phyloP scores from a whole-genome alignment of 192 early-diverging fungal species.

The Mortierella alpina region DNA sequence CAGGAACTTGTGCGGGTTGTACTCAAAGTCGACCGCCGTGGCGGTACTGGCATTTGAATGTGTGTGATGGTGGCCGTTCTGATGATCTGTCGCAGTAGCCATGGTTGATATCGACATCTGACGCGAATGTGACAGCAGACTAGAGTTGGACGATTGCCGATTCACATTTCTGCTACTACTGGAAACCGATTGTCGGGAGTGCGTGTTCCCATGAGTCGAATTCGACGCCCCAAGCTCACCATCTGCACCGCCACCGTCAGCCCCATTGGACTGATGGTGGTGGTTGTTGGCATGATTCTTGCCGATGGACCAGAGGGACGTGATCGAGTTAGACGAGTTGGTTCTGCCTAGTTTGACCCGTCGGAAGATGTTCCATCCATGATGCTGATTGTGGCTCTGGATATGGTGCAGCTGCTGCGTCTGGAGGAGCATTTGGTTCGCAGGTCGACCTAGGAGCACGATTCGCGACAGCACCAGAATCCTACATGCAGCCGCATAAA shows the following conservation, averaged over 20 bases:
- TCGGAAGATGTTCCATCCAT: slow-evolving; percentile 49
- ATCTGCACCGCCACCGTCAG: slow-evolving; percentile 37
- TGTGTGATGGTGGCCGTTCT: slow-evolving; percentile 8
- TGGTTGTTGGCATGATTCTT: slow-evolving; percentile 19
- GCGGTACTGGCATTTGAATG: background rate
- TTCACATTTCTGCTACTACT: background rate
- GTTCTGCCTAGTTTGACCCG: slow-evolving; percentile 29
- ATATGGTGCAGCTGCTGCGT: slow-evolving; percentile 39
- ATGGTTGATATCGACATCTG: slow-evolving; percentile 4
- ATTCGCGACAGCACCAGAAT: slow-evolving; percentile 51
- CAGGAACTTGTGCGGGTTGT: slow-evolving; percentile 43
- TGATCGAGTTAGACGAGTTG: slow-evolving; percentile 44
- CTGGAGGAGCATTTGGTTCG: slow-evolving; percentile 35
- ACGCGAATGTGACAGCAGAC: slow-evolving; percentile 10
- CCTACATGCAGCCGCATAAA: slow-evolving; percentile 52
- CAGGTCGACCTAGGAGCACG: slow-evolving; percentile 46
- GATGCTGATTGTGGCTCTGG: slow-evolving; percentile 21
- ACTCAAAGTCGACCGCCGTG: slow-evolving; percentile 14
- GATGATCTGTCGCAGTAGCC: background rate
- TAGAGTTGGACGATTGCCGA: slow-evolving; percentile 32
- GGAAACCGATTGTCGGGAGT: slow-evolving; percentile 17
- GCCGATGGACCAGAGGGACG: slow-evolving; percentile 31
- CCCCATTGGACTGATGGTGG: slow-evolving; percentile 26
- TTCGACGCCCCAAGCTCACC: slow-evolving; percentile 22
- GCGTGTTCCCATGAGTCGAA: slow-evolving; percentile 26